Conservation (phyloP, 2,329 filamentous ascomycete species). For the Onygenales sp. region DNA sequence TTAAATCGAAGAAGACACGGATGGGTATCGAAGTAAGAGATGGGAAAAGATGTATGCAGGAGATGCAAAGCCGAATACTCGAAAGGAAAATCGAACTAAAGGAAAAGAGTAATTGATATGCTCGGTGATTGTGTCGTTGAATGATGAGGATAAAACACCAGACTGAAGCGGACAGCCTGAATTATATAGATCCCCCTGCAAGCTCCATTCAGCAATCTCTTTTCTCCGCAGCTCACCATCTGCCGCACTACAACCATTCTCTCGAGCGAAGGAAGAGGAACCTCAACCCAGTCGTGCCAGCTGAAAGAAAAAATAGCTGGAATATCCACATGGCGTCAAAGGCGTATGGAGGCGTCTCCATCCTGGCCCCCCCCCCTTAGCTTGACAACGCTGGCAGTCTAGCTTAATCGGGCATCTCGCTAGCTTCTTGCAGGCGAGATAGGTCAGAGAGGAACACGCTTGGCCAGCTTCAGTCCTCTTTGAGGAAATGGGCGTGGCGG, state of each 20-base stretch:
- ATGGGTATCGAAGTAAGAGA: not conserved
- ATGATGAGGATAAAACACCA: not conserved
- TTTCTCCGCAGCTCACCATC: not conserved
- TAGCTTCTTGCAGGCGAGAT: not conserved
- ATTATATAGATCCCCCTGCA: not conserved
- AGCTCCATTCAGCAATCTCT: not conserved
- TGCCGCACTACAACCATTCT: not conserved
- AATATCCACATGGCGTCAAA: not conserved
- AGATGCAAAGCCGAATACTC: not conserved
- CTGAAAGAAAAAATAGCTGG: not conserved
- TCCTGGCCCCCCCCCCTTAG: not conserved
- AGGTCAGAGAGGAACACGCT: not conserved
- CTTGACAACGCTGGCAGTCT: not conserved
- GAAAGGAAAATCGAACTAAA: not conserved
- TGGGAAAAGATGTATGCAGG: not conserved
- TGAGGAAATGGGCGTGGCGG: not conserved
- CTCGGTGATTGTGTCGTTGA: not conserved
- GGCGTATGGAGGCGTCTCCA: not conserved
- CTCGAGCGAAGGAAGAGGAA: not conserved
- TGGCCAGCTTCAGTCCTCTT: not conserved
- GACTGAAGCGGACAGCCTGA: not conserved
- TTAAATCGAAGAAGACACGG: too few relatives aligned
- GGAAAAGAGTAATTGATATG: not conserved
- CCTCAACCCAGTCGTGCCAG: not conserved
- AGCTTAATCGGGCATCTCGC: not conserved